Base-by-base conservation (phyloP, 1,284 basidiomycete species). In the Phylloboletellus chloephorus region DNA sequence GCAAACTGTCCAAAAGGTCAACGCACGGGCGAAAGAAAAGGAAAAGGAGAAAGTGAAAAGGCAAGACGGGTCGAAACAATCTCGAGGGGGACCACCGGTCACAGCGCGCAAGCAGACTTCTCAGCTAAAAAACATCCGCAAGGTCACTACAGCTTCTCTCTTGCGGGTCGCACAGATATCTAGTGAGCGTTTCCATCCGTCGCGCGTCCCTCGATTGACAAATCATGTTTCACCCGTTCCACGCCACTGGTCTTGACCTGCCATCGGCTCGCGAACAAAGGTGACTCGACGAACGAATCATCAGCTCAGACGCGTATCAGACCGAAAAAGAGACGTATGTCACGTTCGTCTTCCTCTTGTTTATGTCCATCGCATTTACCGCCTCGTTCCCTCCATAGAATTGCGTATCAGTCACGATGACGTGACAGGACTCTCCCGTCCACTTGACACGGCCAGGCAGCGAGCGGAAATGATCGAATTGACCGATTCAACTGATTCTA, bases 41-140 rank as follows among this genome's bases (percentile, higher is more conserved):
- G 44, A 36, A 17, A 31, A 28, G n/a, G 20, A 11, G 30, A 31
- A 22, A 31, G 9, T 16, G 37, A 35, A 3, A 28, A 5, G 28
- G 16, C 23, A 5, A 13, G 22, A 25, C 5, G 13, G 9, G 31
- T n/a, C 8, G 12, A 10, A 29, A 12, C 12, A 24, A 7, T 12
- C 21, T 3, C 41, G 31, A 26, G 37, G 31, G 2, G 25, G 8
- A 17, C 30, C 22, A 19, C 29, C 10, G 7, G 8, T 2, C 20
- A 49, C 52, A 12, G 57, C 57, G 5, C 60, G 57, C 39, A 59
- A 59, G 24, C 41, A 23, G 0, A 46, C 55, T 16, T 20, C 21
- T 2, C 43, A 28, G 7, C 25, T 32, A 4, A 57, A 26, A 11
- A 39, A 43, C 21, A 5, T 44, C 12, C 40, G 8, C 19, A 47